Percentiles rank a stretch among this genome's conserved stretches.
Evolutionary conservation across 805 yeast genomes (phyloP).

Genomic region (Candida pseudoglaebosa): DNA sequence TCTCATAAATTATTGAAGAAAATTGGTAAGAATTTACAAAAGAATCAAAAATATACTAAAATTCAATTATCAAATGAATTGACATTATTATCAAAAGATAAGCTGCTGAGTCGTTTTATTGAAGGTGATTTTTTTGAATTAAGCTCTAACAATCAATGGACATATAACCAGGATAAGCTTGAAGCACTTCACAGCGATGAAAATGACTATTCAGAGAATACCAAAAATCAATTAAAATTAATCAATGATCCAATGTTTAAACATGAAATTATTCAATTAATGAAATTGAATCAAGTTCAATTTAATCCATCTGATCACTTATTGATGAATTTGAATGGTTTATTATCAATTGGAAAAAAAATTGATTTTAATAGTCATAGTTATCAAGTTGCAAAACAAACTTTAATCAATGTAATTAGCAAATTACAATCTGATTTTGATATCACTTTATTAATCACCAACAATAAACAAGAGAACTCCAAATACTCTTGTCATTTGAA

Average conservation of each 20-base stretch:
- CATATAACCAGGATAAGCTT: background rate
- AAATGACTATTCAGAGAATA: slow-evolving; percentile 1
- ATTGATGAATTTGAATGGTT: slow-evolving; percentile 40
- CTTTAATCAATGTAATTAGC: slow-evolving; percentile 27
- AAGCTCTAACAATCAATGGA: background rate
- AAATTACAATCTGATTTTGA: slow-evolving; percentile 19
- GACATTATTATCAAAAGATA: background rate
- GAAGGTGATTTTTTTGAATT: background rate
- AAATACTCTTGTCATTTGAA: slow-evolving; percentile 7
- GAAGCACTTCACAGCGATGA: slow-evolving; percentile 1
- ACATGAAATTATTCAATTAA: slow-evolving; percentile 46
- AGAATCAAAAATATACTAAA: background rate
- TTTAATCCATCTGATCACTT: slow-evolving; percentile 18
- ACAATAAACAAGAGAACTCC: slow-evolving; percentile 10
- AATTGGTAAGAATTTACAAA: background rate
- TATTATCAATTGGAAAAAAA: slow-evolving; percentile 38
- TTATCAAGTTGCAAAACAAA: slow-evolving; percentile 33
- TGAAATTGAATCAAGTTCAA: slow-evolving; percentile 31
- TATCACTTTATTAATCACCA: slow-evolving; percentile 25
- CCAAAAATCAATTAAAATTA: slow-evolving; percentile 15
- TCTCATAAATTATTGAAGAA: slow-evolving; percentile 7
- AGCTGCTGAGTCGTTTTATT: too few relatives aligned
- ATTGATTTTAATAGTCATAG: slow-evolving; percentile 42
- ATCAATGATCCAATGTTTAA: slow-evolving; percentile 47
- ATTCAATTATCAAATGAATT: background rate